Base-by-base conservation (phyloP, 495 filamentous ascomycete species). In the Bryoglossum gracile region DNA sequence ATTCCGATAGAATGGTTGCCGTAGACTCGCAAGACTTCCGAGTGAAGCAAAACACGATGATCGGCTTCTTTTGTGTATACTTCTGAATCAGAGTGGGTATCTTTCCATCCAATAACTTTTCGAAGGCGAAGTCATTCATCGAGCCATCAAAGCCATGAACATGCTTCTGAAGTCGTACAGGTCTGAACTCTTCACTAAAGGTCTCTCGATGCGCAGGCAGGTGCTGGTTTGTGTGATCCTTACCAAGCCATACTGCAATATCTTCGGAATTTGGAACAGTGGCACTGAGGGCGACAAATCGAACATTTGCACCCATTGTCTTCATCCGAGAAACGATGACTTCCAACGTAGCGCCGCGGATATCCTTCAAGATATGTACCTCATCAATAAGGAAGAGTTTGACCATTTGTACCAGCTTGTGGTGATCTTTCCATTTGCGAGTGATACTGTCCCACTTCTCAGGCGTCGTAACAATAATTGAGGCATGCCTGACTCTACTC, bases 391-490 rank as follows among this genome's bases (percentile, higher is more conserved):
- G 75, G 46, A 96, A 95, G 0, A 98, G 67, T 57, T 88, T 88
- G 21, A 98, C 81, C 53, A 96, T 68, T 53, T 88, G 78, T 66
- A 97, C 80, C 18, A 98, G 69, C 55, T 75, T 86, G 40, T 73
- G 73, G 59, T 97, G 88, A 56, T 97, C 92, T 56, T 86, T 82
- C 92, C 92, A 98, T 64, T 89, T 92, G 24, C 92, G 76, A 1
- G 92, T 98, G 64, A 98, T 85, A 50, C 88, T 94, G 64, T 98
- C 92, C 92, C 92, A 98, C 62, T 98, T 98, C 65, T 98, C 92
- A 0, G 92, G 92, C 0, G 92, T 98, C 0, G 92, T 97, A 41
- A 98, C 82, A 49, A 98, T 95, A 48, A 98, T 89, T 43, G 83
- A 84, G 28, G 90, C 91, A 56, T 69, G 80, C 44, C 89, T 83